These are phyloP conservation scores for Ananas comosus DNA, from an alignment of 176 grass and related monocot species.

Conservation along the genomic window DNA sequence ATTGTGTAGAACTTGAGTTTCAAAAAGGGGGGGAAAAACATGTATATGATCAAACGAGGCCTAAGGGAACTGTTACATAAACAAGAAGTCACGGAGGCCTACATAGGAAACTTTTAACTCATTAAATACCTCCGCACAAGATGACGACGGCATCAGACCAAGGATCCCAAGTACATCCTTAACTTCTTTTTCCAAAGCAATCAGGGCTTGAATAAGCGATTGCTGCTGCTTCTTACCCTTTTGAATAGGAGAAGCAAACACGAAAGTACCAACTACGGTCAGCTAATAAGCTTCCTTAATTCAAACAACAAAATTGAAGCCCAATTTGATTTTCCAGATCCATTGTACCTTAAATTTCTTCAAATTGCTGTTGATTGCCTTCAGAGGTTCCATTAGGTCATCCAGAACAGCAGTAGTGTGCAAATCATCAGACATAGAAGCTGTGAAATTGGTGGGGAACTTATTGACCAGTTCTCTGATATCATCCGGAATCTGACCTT, in stretches of 20 bases:
- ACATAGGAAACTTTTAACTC: background rate
- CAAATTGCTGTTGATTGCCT: conserved; percentile 77
- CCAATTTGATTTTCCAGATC: background rate
- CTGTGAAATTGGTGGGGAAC: conserved; percentile 42
- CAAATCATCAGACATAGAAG: conserved; percentile 77
- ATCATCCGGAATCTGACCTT: conserved; percentile 38
- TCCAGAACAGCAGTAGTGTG: conserved; percentile 83
- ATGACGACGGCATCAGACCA: conserved; percentile 44
- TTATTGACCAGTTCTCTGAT: conserved; percentile 46
- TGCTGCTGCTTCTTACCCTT: conserved; percentile 36
- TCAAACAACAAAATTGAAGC: background rate
- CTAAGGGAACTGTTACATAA: no score
- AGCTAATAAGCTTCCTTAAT: background rate
- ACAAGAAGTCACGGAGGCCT: no score
- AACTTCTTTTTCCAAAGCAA: conserved; percentile 46
- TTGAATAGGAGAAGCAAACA: background rate
- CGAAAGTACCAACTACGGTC: background rate
- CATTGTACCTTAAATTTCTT: conserved; percentile 66
- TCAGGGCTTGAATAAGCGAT: conserved; percentile 47
- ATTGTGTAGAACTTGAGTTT: background rate
- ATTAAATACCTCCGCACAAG: conserved; percentile 42
- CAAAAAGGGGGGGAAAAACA: no score
- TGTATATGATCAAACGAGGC: no score
- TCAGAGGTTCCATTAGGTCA: conserved; percentile 73
- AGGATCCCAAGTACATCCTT: conserved; percentile 50